Evolutionary conservation across 257 asterid species (phyloP).

Genomic region (Nicotiana otophora): DNA sequence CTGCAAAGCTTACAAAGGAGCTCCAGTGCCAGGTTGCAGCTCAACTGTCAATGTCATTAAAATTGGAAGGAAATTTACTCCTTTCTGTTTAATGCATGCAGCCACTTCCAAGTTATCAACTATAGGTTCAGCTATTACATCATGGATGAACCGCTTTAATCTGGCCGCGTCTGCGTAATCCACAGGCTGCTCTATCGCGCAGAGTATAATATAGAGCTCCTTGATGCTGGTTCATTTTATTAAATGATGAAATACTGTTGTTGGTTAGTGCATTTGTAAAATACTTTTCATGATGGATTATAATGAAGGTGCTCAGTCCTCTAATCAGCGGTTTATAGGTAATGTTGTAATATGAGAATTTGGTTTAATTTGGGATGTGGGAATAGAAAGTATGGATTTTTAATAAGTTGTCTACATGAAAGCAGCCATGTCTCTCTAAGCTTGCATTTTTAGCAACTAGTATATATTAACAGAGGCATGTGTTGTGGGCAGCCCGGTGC

Average conservation of each 20-base stretch:
- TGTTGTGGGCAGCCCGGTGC: no score
- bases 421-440: neutral
- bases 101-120: slow-evolving; percentile 13
- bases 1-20: slow-evolving; percentile 37
- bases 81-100: slow-evolving; percentile 19
- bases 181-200: neutral
- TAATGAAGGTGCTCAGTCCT: neutral
- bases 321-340: neutral
- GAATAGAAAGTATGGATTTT: neutral
- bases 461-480: no score
- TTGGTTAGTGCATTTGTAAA: neutral
- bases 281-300: neutral
- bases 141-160: slow-evolving; percentile 8
- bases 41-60: neutral
- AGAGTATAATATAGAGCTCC: neutral
- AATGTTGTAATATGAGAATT: neutral
- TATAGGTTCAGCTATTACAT: slow-evolving; percentile 9
- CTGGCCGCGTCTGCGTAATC: neutral
- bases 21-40: slow-evolving; percentile 25
- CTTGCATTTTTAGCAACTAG: no score
- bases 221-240: neutral
- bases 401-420: neutral
- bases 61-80: neutral
- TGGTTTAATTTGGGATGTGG: neutral
- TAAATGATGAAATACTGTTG: neutral